Evolutionary conservation across 169 alveolate species (phyloP).

Genomic region (Neospora caninum): DNA sequence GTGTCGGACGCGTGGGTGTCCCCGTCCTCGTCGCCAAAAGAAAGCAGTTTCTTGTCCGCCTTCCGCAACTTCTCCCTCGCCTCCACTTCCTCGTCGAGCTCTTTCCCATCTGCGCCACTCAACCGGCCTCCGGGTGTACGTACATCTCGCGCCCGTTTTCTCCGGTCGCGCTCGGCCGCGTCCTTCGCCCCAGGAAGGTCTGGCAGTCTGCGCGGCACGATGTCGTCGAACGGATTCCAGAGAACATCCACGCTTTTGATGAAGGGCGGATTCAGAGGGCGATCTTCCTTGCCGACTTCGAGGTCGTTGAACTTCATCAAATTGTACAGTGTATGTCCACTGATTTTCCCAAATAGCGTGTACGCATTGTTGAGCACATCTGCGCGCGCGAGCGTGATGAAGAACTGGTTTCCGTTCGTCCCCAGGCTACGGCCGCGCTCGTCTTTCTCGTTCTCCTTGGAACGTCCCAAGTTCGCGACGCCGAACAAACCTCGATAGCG

Average conservation of each 20-base stretch:
- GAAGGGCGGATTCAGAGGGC: slow-evolving; percentile 81
- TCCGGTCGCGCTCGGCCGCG: not conserved
- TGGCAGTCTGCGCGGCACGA: slow-evolving; percentile 36
- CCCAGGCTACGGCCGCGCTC: slow-evolving; percentile 10
- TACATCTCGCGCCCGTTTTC: not conserved
- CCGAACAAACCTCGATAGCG: slow-evolving; percentile 69
- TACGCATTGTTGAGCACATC: slow-evolving; percentile 47
- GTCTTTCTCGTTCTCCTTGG: not conserved
- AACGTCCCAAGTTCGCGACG: slow-evolving; percentile 33
- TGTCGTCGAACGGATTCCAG: slow-evolving; percentile 55
- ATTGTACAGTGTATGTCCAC: slow-evolving; percentile 85
- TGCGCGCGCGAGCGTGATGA: slow-evolving; percentile 66
- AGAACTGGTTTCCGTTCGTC: slow-evolving; percentile 73
- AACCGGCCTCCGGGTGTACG: not conserved
- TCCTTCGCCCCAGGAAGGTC: not conserved
- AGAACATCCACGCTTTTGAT: slow-evolving; percentile 74
- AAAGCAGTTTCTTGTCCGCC: slow-evolving; percentile 42
- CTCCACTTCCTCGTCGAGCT: slow-evolving; percentile 8
- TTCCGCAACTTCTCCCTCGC: slow-evolving; percentile 27
- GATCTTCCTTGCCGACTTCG: slow-evolving; percentile 80
- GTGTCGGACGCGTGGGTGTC: not conserved
- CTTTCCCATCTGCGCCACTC: not conserved
- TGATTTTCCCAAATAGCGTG: slow-evolving; percentile 63
- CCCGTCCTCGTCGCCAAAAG: slow-evolving; percentile 47
- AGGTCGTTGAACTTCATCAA: slow-evolving; percentile 76